Evolutionary conservation across 2,329 filamentous ascomycete species (phyloP), one percentile per base, ranked within the genome.

Genomic region (Lasiodiplodia citricola): DNA sequence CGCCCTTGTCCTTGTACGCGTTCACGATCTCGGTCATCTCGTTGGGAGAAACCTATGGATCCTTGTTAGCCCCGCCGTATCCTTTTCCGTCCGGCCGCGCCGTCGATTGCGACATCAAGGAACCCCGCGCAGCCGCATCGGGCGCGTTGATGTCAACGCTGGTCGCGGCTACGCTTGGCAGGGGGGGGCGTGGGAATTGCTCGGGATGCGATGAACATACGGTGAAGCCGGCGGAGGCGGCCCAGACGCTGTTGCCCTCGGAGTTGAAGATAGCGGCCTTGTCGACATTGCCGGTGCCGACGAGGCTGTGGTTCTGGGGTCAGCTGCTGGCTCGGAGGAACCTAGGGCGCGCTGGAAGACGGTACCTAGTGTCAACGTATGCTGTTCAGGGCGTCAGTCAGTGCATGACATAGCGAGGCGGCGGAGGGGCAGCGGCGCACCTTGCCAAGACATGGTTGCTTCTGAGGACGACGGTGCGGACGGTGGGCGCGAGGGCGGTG

Each of bases 171-270:
- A 18, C 14, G 25, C 21, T 28, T 28, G 23, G 16, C 41, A 25
- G 31, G 28, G 41, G 18, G 54, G 18, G 54, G 55, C 28, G 21
- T 41, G 47, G 60, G 60, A 54, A 64, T 41, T 38, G 60, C 31
- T 54, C n/a, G 35, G 58, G 58, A 70, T 54, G 52, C 52, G 67
- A 57, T 64, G 58, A 69, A 79, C 83, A 80, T 90, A 97, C 93
- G 79, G 86, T 83, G 84, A 97, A 97, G 74, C 86, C 96, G 90
- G 71, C 92, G 94, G 79, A 97, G 18, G 86, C 97, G 91, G 73
- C 96, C 80, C 80, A 97, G 71, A 97, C 76, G 70, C 83, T 81
- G 75, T 82, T 81, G 76, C 82, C 82, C 68, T 78, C 76, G 70
- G 76, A 79, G 77, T 84, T 83, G 72, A 84, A 83, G 75, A 86